Evolutionary conservation across 345 rosid species (phyloP), one percentile per base, ranked within the genome.

Genomic region (Camelina laxa): DNA sequence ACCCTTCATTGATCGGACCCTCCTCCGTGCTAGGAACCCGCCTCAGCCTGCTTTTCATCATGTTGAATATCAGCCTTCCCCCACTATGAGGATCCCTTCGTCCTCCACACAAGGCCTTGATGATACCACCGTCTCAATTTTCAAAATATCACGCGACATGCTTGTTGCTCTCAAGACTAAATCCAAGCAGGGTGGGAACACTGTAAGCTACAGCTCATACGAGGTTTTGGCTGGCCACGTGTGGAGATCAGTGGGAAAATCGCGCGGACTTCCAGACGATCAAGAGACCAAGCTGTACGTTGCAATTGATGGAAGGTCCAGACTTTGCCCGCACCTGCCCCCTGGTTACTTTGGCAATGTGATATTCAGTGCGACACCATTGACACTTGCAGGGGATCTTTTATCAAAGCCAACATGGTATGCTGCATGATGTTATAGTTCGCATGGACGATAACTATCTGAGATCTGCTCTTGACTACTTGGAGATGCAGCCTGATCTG

Each of bases 341-440:
- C 84, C 85, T 3, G 97, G 95, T 66, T 94, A 94, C 86, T 90
- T 94, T 64, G 98, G 97, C n/a, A 94, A 94, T 39, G 96, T 85
- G 35, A 85, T 94, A 44, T 94, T 94, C 76, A 90, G 97, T 0
- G 85, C 98, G 2, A 90, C 98, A 7, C 98, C 98, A 11, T 60
- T 94, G 5, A 91, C 89, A 0, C 41, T 62, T 19, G 95, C 93
- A 1, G 91, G 93, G 47, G 89, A 89, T 73, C 83, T 94, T 49
- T 58, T 64, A 19, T 84, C 87, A 4, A 90, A 90, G 68, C 96
- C 96, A n/a, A 90, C 85, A 7, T 91, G 96, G 97, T 91, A 78
- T 69, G 90, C 92, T 47, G 98, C 97, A 2, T 27, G 30, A 27
- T 27, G 30, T 27, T 27, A 27, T 27, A 27, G 30, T 27, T 27